A percentile compares a stretch with the other conserved stretches of the same genome.
These are phyloP conservation scores for Candolleomyces aberdarensis DNA, from an alignment of 768 basidiomycete genomes.

Conservation along the genomic window DNA sequence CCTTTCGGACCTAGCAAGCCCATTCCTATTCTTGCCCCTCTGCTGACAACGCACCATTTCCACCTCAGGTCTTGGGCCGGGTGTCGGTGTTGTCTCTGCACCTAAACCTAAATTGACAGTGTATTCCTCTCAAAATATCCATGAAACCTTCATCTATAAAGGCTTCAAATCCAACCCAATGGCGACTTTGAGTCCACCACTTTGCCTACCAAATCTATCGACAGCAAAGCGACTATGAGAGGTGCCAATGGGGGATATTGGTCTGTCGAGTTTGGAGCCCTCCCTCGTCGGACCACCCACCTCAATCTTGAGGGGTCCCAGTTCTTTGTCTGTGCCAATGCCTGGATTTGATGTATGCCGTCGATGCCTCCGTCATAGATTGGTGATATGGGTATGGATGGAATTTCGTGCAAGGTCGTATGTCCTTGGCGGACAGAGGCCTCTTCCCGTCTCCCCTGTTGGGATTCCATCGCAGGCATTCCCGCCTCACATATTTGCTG, in stretches of 20 bases:
- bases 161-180: conserved; percentile 49
- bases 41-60: neutral
- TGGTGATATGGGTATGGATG: neutral
- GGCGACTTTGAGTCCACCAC: conserved; percentile 37
- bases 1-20: conserved; percentile 15
- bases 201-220: conserved; percentile 30
- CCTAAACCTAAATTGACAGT: conserved; percentile 46
- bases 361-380: neutral
- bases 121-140: conserved; percentile 37
- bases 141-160: conserved; percentile 57
- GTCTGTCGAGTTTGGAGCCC: neutral
- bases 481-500: neutral
- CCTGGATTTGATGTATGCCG: too few relatives aligned
- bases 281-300: neutral
- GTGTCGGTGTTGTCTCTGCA: conserved; percentile 11
- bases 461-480: neutral
- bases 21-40: conserved; percentile 2
- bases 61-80: too few relatives aligned
- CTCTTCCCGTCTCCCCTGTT: too few relatives aligned
- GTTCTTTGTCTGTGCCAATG: too few relatives aligned
- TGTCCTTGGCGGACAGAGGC: neutral
- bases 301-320: neutral
- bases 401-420: neutral
- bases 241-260: conserved; percentile 14
- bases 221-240: conserved; percentile 35